Percentiles rank a stretch among this genome's conserved stretches.
Conservation (phyloP, 1,284 basidiomycete genomes). For the Rhodotorula sp. region DNA sequence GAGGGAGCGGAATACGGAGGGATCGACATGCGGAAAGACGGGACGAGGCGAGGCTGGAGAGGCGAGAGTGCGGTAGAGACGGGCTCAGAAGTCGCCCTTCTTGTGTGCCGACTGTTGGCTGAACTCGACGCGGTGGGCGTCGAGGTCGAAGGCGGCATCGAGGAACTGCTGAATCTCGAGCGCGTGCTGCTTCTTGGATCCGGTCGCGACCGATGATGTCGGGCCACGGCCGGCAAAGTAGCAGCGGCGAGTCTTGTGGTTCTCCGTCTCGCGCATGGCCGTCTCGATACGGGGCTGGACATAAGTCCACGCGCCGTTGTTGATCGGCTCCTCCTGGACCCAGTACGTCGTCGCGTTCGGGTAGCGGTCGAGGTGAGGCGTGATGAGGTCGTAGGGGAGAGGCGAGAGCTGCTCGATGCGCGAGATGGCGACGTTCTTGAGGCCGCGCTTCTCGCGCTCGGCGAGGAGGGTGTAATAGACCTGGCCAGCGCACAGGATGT, state of each 20-base stretch:
- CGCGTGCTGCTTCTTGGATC: slow-evolving; percentile 55
- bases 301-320: slow-evolving; percentile 68
- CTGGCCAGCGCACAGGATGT: slow-evolving; percentile 74
- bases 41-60: background rate
- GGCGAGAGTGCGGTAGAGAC: background rate
- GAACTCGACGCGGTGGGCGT: slow-evolving; percentile 21
- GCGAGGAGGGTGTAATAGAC: slow-evolving; percentile 87
- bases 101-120: slow-evolving; percentile 12
- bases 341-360: slow-evolving; percentile 61
- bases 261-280: slow-evolving; percentile 66
- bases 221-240: slow-evolving; percentile 21
- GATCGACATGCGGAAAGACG: background rate
- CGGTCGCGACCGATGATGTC: slow-evolving; percentile 54
- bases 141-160: slow-evolving; percentile 38
- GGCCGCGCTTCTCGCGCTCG: slow-evolving; percentile 81
- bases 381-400: slow-evolving; percentile 77
- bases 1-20: background rate
- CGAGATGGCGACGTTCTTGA: slow-evolving; percentile 87
- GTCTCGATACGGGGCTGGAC: slow-evolving; percentile 64
- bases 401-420: slow-evolving; percentile 92
- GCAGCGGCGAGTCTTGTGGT: slow-evolving; percentile 88
- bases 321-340: slow-evolving; percentile 46
- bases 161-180: slow-evolving; percentile 39
- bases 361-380: slow-evolving; percentile 78
- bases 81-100: slow-evolving; percentile 9